Evolutionary conservation across 768 basidiomycete genomes (phyloP).

Genomic region (Bullera alba): DNA sequence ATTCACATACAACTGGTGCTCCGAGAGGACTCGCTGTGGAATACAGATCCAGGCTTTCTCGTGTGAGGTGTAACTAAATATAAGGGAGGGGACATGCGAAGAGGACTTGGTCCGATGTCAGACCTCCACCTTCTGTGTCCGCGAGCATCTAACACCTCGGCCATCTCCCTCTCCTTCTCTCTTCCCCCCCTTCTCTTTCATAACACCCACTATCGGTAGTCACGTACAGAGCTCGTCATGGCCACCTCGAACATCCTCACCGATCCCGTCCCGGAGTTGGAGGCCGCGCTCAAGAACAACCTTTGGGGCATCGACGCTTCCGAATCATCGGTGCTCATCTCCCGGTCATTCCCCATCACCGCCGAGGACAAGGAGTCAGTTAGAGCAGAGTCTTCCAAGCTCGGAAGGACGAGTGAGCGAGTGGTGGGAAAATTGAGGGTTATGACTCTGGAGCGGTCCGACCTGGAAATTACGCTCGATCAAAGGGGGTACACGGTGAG

Average conservation of each 20-base stretch:
- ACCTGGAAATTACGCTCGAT: conserved; percentile 19
- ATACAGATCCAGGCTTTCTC: too few relatives aligned
- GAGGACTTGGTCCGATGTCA: too few relatives aligned
- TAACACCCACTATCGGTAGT: too few relatives aligned
- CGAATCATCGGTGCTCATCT: conserved; percentile 5
- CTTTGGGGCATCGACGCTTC: neutral
- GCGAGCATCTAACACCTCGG: too few relatives aligned
- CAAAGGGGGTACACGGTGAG: conserved; percentile 32
- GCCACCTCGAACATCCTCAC: neutral
- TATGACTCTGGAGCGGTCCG: conserved; percentile 5
- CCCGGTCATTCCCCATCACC: conserved; percentile 14
- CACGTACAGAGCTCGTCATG: too few relatives aligned
- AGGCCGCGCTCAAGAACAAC: neutral
- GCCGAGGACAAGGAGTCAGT: conserved; percentile 7
- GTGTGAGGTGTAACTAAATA: too few relatives aligned
- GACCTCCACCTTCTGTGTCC: too few relatives aligned
- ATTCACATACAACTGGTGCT: too few relatives aligned
- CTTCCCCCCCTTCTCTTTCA: too few relatives aligned
- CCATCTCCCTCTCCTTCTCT: too few relatives aligned
- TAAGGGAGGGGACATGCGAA: too few relatives aligned
- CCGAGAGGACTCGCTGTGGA: too few relatives aligned
- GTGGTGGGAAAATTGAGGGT: conserved; percentile 14
- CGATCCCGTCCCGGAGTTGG: neutral
- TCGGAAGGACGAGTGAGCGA: conserved; percentile 8
- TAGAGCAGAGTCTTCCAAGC: neutral